Evolutionary conservation across 2,329 filamentous ascomycete species (phyloP).

Genomic region (Neospermospora avenae): DNA sequence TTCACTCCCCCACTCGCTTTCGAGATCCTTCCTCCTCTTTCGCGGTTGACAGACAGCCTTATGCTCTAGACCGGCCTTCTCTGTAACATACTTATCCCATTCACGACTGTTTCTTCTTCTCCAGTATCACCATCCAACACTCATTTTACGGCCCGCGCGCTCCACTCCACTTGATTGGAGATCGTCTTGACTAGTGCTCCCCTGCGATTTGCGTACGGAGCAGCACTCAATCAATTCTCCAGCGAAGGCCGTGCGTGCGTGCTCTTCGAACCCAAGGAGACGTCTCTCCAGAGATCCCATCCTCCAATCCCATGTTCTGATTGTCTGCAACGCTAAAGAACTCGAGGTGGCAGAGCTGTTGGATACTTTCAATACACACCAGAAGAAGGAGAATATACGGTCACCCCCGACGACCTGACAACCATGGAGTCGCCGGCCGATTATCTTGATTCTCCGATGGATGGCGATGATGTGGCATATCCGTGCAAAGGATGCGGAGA

Average conservation of each 20-base stretch:
- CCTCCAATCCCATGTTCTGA: conserved; percentile 29
- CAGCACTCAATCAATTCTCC: conserved; percentile 18
- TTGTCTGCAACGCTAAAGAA: conserved; percentile 16
- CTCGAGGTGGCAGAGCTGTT: conserved; percentile 27
- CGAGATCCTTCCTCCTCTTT: background rate
- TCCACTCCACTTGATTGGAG: conserved; percentile 17
- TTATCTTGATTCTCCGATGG: conserved; percentile 52
- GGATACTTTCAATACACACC: conserved; percentile 3
- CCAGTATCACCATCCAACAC: background rate
- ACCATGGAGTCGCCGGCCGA: conserved; percentile 53
- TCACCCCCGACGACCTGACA: conserved; percentile 16
- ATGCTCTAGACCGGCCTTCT: background rate
- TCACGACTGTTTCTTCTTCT: background rate
- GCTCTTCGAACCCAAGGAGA: conserved; percentile 13
- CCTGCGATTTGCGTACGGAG: conserved; percentile 14
- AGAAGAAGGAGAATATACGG: conserved; percentile 17
- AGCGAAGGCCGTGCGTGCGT: conserved; percentile 17
- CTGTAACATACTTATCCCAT: conserved; percentile 5
- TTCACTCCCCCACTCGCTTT: background rate
- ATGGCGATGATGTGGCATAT: conserved; percentile 75
- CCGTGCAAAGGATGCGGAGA: conserved; percentile 93
- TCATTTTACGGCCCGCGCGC: conserved; percentile 9
- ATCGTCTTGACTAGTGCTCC: conserved; percentile 16
- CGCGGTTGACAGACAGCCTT: background rate
- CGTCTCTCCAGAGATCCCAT: conserved; percentile 24